phyloP scores from a whole-genome alignment of 768 basidiomycete species.

The Fistulinella prunicolor region DNA sequence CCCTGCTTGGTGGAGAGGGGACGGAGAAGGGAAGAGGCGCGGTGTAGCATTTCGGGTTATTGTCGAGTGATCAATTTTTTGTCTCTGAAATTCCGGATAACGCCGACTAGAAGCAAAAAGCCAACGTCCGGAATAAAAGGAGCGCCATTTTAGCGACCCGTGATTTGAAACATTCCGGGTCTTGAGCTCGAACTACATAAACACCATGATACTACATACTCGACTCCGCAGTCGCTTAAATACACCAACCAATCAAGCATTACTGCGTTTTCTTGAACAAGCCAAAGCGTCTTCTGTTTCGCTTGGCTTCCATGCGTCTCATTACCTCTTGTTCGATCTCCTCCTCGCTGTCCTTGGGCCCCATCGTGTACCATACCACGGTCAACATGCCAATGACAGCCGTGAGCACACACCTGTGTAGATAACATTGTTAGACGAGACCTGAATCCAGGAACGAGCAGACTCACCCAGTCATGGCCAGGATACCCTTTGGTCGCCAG shows the following conservation, averaged over 20 bases:
- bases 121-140: not conserved
- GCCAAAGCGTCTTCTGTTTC: slow-evolving; percentile 45
- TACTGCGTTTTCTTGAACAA: slow-evolving; percentile 16
- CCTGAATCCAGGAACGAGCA: not conserved
- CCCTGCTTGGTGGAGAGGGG: slow-evolving; percentile 13
- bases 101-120: no score
- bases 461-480: slow-evolving; percentile 69
- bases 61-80: slow-evolving; percentile 16
- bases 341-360: slow-evolving; percentile 69
- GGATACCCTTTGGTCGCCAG: slow-evolving; percentile 71
- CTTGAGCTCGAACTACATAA: no score
- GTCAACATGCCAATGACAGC: slow-evolving; percentile 79
- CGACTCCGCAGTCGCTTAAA: no score
- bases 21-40: slow-evolving; percentile 29
- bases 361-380: slow-evolving; percentile 84
- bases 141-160: not conserved
- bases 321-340: slow-evolving; percentile 76
- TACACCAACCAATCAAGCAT: no score
- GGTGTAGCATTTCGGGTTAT: slow-evolving; percentile 28
- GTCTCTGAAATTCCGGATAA: slow-evolving; percentile 17
- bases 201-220: no score
- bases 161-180: not conserved
- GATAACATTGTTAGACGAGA: slow-evolving; percentile 10
- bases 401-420: slow-evolving; percentile 71
- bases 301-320: slow-evolving; percentile 55